Percentiles rank a stretch among this genome's conserved stretches.
Evolutionary conservation across 2,329 filamentous ascomycete species (phyloP).

Genomic region (Ceratocystis cubensis): DNA sequence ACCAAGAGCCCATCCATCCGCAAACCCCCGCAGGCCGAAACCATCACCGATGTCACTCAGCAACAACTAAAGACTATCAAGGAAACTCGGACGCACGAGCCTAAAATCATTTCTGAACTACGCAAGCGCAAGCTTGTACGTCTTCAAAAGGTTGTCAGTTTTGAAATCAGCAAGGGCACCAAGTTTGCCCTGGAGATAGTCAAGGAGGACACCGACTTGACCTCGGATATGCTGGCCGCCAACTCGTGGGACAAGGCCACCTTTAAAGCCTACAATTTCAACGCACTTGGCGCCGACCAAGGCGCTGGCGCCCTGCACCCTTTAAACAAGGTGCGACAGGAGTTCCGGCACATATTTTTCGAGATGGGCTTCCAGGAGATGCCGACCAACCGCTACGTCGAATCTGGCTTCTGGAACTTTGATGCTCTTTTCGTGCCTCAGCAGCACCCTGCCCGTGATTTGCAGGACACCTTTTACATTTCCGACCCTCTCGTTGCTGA

Average conservation of each 20-base stretch:
- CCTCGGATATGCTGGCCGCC: slow-evolving; percentile 76
- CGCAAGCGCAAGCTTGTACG: slow-evolving; percentile 86
- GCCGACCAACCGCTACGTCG: slow-evolving; percentile 85
- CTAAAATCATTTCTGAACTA: slow-evolving; percentile 66
- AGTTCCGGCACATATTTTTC: slow-evolving; percentile 98
- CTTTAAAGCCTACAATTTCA: slow-evolving; percentile 72
- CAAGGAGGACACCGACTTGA: slow-evolving; percentile 91
- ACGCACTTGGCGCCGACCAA: slow-evolving; percentile 52
- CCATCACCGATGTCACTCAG: slow-evolving; percentile 67
- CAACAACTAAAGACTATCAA: slow-evolving; percentile 64
- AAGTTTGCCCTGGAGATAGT: slow-evolving; percentile 82
- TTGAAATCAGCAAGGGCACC: slow-evolving; percentile 69
- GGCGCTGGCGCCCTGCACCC: slow-evolving; percentile 51
- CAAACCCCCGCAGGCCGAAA: slow-evolving; percentile 40
- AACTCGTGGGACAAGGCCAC: slow-evolving; percentile 85
- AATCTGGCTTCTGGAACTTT: slow-evolving; percentile 99
- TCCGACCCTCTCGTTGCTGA: slow-evolving; percentile 73
- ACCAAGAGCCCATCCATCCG: background rate
- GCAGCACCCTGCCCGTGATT: slow-evolving; percentile 91
- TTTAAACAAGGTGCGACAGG: slow-evolving; percentile 86
- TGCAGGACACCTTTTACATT: slow-evolving; percentile 98
- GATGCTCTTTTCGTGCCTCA: slow-evolving; percentile 93
- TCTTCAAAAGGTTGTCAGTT: slow-evolving; percentile 72
- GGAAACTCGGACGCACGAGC: slow-evolving; percentile 56
- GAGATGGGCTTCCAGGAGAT: slow-evolving; percentile 98